Percentiles rank a stretch among this genome's conserved stretches.
Evolutionary conservation across 192 early-diverging fungal species (phyloP).

Genomic region (Backusella parvicylindrica): DNA sequence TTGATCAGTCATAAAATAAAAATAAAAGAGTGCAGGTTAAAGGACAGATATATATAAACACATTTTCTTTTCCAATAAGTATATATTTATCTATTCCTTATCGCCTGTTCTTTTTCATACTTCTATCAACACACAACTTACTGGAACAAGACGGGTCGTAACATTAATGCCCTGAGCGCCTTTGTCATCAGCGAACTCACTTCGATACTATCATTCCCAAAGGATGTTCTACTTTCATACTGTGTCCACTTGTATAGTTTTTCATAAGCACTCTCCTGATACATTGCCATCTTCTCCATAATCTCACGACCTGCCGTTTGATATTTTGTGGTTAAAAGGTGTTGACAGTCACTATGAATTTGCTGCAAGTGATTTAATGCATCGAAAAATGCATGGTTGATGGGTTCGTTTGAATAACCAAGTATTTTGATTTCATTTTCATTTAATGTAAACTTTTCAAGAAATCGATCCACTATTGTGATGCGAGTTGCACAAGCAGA

Average conservation of each 20-base stretch:
- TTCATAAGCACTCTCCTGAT: constrained; percentile 73
- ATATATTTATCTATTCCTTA: not conserved
- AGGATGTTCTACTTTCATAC: constrained; percentile 52
- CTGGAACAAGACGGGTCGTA: constrained; percentile 74
- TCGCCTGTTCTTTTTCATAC: too few species aligned
- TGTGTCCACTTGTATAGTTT: constrained; percentile 77
- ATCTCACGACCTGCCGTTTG: constrained; percentile 77
- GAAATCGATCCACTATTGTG: constrained; percentile 59
- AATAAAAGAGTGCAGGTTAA: too few species aligned
- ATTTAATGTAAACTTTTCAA: constrained; percentile 67
- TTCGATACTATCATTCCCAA: constrained; percentile 70
- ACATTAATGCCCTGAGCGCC: constrained; percentile 64
- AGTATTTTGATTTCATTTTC: constrained; percentile 62
- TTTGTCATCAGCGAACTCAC: constrained; percentile 57
- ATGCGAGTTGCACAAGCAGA: constrained; percentile 48
- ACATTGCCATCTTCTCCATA: constrained; percentile 66
- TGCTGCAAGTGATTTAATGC: constrained; percentile 63
- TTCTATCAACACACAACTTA: constrained; percentile 24
- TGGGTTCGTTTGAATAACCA: constrained; percentile 43
- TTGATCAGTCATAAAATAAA: too few species aligned
- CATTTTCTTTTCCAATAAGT: too few species aligned
- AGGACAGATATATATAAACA: too few species aligned
- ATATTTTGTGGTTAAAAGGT: constrained; percentile 68
- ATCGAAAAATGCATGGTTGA: constrained; percentile 67
- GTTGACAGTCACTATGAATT: constrained; percentile 71